Percentiles rank a stretch among this genome's conserved stretches.
Conservation (phyloP, 371 early-diverging fungal species). For the Mortierella sp. region DNA sequence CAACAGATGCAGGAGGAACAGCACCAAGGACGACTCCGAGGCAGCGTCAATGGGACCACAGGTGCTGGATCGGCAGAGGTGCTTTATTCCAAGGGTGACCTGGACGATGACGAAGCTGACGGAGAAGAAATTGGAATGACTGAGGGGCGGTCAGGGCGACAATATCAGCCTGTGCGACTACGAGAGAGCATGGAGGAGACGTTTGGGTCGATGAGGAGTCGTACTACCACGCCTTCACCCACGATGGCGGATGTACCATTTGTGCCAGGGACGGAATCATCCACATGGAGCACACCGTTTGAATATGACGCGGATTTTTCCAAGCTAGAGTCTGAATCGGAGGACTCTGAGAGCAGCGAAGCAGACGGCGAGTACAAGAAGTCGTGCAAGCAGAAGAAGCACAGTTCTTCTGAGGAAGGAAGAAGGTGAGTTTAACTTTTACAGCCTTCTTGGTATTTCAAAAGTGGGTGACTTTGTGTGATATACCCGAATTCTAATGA, state of each 20-base stretch:
- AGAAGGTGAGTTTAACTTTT: conserved; percentile 20
- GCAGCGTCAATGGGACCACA: neutral
- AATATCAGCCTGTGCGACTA: conserved; percentile 29
- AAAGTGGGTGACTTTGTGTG: neutral
- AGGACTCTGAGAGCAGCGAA: conserved; percentile 9
- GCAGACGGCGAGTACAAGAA: neutral
- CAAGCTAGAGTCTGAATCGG: conserved; percentile 21
- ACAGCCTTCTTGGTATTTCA: too few species aligned
- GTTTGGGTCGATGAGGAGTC: conserved; percentile 25
- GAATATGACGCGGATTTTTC: neutral
- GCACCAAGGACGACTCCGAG: conserved; percentile 46
- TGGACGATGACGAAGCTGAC: conserved; percentile 41
- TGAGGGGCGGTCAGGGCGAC: conserved; percentile 26
- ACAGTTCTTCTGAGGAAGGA: conserved; percentile 6
- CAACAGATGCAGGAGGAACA: conserved; percentile 56
- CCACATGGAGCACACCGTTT: conserved; percentile 3
- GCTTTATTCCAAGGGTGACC: conserved; percentile 25
- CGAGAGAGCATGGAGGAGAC: conserved; percentile 35
- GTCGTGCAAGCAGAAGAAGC: neutral
- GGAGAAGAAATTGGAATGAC: conserved; percentile 53
- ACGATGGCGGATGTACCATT: conserved; percentile 2
- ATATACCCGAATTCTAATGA: neutral
- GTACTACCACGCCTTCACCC: conserved; percentile 24
- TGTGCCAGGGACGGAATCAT: neutral
- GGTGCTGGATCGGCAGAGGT: conserved; percentile 20